Percentiles rank a stretch among this genome's conserved stretches.
These are phyloP conservation scores for Ustanciosporium gigantosporum DNA, from an alignment of 1,284 basidiomycete species.

Conservation along the genomic window DNA sequence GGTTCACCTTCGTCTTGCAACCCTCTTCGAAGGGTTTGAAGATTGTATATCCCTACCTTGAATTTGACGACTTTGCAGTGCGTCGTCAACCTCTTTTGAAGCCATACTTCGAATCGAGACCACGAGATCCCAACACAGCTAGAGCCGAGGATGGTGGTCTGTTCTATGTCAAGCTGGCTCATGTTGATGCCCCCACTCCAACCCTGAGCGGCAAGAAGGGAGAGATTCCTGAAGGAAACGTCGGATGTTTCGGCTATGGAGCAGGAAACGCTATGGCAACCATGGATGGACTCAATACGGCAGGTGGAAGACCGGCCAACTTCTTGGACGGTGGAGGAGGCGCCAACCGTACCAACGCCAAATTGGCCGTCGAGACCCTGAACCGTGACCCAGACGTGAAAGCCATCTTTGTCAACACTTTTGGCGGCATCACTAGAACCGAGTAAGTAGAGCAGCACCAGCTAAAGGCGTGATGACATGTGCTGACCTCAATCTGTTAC, in stretches of 20 bases:
- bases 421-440: slow-evolving; percentile 45
- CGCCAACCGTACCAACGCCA: slow-evolving; percentile 39
- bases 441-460: slow-evolving; percentile 15
- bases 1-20: slow-evolving; percentile 36
- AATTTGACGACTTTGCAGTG: slow-evolving; percentile 46
- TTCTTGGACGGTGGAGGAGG: slow-evolving; percentile 52
- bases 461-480: too few species aligned
- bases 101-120: slow-evolving; percentile 19
- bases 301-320: slow-evolving; percentile 45
- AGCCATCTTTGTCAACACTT: slow-evolving; percentile 48
- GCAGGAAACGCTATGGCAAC: slow-evolving; percentile 52
- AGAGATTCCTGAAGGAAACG: slow-evolving; percentile 25
- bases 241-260: slow-evolving; percentile 51
- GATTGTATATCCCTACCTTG: slow-evolving; percentile 19
- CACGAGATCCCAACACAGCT: slow-evolving; percentile 20
- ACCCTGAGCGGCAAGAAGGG: neutral
- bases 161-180: slow-evolving; percentile 41
- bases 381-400: slow-evolving; percentile 43
- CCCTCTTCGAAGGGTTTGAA: neutral
- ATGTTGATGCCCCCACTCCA: slow-evolving; percentile 16
- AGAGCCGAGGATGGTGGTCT: slow-evolving; percentile 43
- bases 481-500: too few species aligned
- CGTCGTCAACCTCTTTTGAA: slow-evolving; percentile 27
- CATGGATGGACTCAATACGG: slow-evolving; percentile 42
- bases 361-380: slow-evolving; percentile 43